Evolutionary conservation across 164 flowering plant species (phyloP).

Genomic region (Macadamia integrifolia): DNA sequence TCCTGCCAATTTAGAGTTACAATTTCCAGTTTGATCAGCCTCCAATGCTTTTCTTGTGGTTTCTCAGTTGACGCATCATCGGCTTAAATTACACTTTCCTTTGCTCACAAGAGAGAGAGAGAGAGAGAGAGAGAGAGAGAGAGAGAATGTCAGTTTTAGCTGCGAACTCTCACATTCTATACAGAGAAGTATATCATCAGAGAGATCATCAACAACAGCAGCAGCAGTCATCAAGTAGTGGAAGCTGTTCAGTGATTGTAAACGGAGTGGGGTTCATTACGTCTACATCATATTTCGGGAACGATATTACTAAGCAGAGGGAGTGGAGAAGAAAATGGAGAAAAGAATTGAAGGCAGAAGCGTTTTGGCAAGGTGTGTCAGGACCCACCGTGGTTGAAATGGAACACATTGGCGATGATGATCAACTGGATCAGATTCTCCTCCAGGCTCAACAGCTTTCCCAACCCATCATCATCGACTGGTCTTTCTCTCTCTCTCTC

Average conservation of each 20-base stretch:
- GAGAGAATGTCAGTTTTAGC: slow-evolving; percentile 52
- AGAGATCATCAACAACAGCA: slow-evolving; percentile 24
- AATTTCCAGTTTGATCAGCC: too few species aligned
- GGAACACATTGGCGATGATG: slow-evolving; percentile 59
- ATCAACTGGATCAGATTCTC: slow-evolving; percentile 66
- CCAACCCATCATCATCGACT: slow-evolving; percentile 73
- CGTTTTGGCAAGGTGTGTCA: slow-evolving; percentile 51
- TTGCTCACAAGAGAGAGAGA: too few species aligned
- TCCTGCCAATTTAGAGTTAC: too few species aligned
- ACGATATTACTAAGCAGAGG: slow-evolving; percentile 12
- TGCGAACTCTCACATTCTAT: slow-evolving; percentile 50
- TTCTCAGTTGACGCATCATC: too few species aligned
- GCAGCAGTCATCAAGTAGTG: slow-evolving; percentile 20
- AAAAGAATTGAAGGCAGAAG: slow-evolving; percentile 32
- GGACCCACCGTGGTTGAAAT: slow-evolving; percentile 53
- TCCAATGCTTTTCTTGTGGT: too few species aligned
- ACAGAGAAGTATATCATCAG: slow-evolving; percentile 28
- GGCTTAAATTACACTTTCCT: too few species aligned
- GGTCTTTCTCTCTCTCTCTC: slow-evolving; percentile 35
- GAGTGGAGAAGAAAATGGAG: slow-evolving; percentile 17
- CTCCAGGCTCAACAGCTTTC: slow-evolving; percentile 44
- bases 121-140: slow-evolving; percentile 1
- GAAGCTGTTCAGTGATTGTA: slow-evolving; percentile 18
- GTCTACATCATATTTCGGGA: slow-evolving; percentile 17
- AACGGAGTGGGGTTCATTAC: slow-evolving; percentile 10